A percentile compares a stretch with the other conserved stretches of the same genome.
phyloP scores from a whole-genome alignment of 306 rosid species.

The Citrullus amarus region DNA sequence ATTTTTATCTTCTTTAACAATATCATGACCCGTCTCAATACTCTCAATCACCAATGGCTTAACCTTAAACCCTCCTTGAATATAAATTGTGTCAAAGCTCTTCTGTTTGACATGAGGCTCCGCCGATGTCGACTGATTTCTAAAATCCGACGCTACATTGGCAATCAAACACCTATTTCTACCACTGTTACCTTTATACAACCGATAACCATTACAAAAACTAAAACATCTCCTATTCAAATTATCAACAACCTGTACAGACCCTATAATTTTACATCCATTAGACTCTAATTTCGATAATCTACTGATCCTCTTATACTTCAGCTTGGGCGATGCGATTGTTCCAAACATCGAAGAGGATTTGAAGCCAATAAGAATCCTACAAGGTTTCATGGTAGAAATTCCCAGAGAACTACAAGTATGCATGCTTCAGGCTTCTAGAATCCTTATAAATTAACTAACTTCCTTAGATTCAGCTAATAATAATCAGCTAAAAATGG shows the following conservation, averaged over 20 bases:
- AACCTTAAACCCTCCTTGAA: constrained; percentile 54
- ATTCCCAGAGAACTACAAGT: constrained; percentile 54
- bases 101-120: constrained; percentile 50
- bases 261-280: constrained; percentile 27
- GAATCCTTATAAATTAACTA: not conserved
- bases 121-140: constrained; percentile 61
- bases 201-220: constrained; percentile 19
- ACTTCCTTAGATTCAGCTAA: not conserved
- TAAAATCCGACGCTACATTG: constrained; percentile 54
- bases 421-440: constrained; percentile 24
- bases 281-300: constrained; percentile 20
- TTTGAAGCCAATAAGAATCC: constrained; percentile 32
- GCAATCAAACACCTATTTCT: constrained; percentile 28
- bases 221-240: constrained; percentile 46
- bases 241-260: constrained; percentile 16
- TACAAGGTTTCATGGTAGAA: constrained; percentile 63
- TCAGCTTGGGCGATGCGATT: constrained; percentile 21
- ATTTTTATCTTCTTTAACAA: constrained; percentile 29
- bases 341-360: constrained; percentile 37
- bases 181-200: constrained; percentile 19
- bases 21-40: constrained; percentile 26
- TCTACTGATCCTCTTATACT: constrained; percentile 13
- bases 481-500: not conserved
- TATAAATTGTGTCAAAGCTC: constrained; percentile 52
- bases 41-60: constrained; percentile 46